Evolutionary conservation across 2,329 filamentous ascomycete genomes (phyloP).

Genomic region (Aspergillus neoniger): DNA sequence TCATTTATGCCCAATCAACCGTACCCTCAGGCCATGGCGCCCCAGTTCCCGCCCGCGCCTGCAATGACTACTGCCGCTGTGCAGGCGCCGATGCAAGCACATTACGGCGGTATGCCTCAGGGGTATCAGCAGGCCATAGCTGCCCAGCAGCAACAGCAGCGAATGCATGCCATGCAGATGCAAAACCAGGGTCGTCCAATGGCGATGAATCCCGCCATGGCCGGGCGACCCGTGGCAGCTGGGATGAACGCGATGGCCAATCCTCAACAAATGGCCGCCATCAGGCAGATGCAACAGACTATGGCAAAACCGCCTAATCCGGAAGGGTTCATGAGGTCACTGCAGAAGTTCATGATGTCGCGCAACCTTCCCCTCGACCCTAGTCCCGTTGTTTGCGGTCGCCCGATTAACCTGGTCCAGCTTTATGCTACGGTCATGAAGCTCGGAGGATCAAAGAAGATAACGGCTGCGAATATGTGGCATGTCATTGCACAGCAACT

Average conservation of each 20-base stretch:
- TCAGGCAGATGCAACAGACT: conserved; percentile 53
- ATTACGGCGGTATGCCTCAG: conserved; percentile 55
- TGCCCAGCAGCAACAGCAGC: conserved; percentile 63
- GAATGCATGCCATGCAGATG: conserved; percentile 78
- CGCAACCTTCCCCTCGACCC: conserved; percentile 73
- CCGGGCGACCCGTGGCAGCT: conserved; percentile 35
- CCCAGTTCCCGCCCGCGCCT: conserved; percentile 45
- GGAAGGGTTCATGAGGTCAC: conserved; percentile 73
- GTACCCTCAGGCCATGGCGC: conserved; percentile 43
- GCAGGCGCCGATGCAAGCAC: conserved; percentile 46
- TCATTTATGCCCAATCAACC: conserved; percentile 61
- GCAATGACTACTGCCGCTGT: conserved; percentile 43
- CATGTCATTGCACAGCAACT: conserved; percentile 67
- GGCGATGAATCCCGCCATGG: conserved; percentile 43
- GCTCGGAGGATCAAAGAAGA: conserved; percentile 72
- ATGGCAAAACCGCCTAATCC: conserved; percentile 49
- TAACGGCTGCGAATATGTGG: conserved; percentile 73
- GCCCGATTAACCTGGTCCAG: conserved; percentile 71
- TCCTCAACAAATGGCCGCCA: conserved; percentile 44
- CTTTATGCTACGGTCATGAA: conserved; percentile 79
- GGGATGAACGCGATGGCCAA: conserved; percentile 44
- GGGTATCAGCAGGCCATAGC: conserved; percentile 63
- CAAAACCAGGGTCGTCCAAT: conserved; percentile 73
- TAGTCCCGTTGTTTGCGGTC: conserved; percentile 72
- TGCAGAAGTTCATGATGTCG: conserved; percentile 75